Conservation (phyloP, 305 asterid genomes). For the Rubia tinctorum region DNA sequence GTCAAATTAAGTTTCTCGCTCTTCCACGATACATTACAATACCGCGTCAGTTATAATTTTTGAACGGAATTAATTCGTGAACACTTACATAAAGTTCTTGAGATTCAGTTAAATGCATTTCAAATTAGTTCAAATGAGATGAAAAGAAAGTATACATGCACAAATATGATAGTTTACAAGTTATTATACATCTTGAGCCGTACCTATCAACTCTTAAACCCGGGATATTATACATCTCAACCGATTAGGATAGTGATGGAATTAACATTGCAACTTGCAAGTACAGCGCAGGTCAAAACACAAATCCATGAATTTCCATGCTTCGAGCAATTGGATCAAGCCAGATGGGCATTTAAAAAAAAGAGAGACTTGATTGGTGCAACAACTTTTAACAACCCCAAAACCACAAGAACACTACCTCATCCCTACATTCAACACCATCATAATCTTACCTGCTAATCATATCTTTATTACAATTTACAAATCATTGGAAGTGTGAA, state of each 20-base stretch:
- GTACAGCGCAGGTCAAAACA: conserved; percentile 6
- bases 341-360: conserved; percentile 27
- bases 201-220: background rate
- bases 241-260: background rate
- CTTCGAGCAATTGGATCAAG: background rate
- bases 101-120: too few species aligned
- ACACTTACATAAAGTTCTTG: too few species aligned
- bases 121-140: too few species aligned
- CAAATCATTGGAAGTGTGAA: conserved; percentile 3
- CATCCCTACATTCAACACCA: background rate
- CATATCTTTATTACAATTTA: background rate
- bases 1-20: too few species aligned
- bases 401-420: conserved; percentile 17
- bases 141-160: too few species aligned
- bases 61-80: too few species aligned
- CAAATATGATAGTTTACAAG: too few species aligned
- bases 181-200: too few species aligned
- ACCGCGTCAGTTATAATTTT: too few species aligned
- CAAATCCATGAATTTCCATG: conserved; percentile 5
- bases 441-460: conserved; percentile 8
- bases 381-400: conserved; percentile 61
- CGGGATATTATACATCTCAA: background rate
- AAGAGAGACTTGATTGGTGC: conserved; percentile 31
- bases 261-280: background rate
- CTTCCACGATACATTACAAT: too few species aligned